A percentile compares a stretch with the other conserved stretches of the same genome.
Conservation (phyloP, 441 rosid genomes). For the Pelargonium australe region DNA sequence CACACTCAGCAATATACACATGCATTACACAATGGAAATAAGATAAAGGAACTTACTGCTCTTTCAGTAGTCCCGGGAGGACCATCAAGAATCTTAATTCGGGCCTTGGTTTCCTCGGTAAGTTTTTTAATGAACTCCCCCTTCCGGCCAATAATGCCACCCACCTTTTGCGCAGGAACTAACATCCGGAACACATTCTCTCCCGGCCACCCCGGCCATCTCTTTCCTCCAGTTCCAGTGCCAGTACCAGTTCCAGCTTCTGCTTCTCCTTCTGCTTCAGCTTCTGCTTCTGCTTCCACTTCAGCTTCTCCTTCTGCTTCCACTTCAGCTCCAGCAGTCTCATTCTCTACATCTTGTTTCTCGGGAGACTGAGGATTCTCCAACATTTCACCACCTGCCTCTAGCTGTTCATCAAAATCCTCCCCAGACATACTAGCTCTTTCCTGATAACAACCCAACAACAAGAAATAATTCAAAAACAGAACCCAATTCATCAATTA, state of each 20-base stretch:
- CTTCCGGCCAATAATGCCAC: constrained; percentile 26
- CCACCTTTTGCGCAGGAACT: constrained; percentile 26
- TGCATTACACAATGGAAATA: not conserved
- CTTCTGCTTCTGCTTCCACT: not conserved
- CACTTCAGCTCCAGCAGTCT: not conserved
- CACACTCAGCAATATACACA: constrained; percentile 2
- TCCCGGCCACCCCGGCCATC: constrained; percentile 29
- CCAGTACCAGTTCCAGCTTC: not conserved
- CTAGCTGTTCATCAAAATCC: constrained; percentile 6
- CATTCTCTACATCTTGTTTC: not conserved
- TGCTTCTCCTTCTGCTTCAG: not conserved
- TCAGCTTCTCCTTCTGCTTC: not conserved
- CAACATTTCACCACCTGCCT: not conserved
- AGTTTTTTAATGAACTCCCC: constrained; percentile 28
- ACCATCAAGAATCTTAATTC: constrained; percentile 26
- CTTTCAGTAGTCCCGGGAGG: constrained; percentile 26
- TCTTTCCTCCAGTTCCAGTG: constrained; percentile 17
- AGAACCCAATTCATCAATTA: not conserved
- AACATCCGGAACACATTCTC: constrained; percentile 26
- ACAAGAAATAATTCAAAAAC: not conserved
- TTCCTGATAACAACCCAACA: not conserved
- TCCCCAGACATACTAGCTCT: not conserved
- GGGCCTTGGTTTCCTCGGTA: constrained; percentile 25
- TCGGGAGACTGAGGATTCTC: not conserved
- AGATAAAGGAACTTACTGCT: constrained; percentile 21